phyloP scores from a whole-genome alignment of 179 eudicot genomes.

The Silene coronaria region DNA sequence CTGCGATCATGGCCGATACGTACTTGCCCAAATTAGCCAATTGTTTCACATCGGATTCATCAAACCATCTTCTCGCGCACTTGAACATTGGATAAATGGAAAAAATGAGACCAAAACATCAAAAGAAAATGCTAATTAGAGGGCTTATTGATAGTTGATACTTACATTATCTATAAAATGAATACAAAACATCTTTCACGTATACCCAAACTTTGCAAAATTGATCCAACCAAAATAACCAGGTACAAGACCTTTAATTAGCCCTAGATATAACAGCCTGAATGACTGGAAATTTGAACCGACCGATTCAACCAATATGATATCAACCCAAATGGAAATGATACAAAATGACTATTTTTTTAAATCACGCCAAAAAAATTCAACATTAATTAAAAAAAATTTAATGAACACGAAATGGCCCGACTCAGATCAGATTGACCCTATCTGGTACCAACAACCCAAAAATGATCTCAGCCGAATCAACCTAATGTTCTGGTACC shows the following conservation, averaged over 20 bases:
- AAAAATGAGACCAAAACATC: background rate
- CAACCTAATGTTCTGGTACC: too few relatives aligned
- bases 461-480: background rate
- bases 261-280: too few relatives aligned
- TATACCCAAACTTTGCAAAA: too few relatives aligned
- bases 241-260: too few relatives aligned
- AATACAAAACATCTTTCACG: too few relatives aligned
- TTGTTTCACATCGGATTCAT: constrained; percentile 53
- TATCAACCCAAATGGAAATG: too few relatives aligned
- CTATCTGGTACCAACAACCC: background rate
- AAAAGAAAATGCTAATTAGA: background rate
- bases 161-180: background rate
- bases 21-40: constrained; percentile 92
- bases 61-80: constrained; percentile 94
- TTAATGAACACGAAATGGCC: background rate
- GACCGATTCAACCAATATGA: too few relatives aligned
- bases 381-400: background rate
- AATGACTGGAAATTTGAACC: too few relatives aligned
- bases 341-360: too few relatives aligned
- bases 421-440: background rate
- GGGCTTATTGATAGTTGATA: background rate
- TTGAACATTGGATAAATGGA: constrained; percentile 19
- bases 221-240: too few relatives aligned
- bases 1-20: constrained; percentile 96
- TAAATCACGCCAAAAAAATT: background rate